Conservation (phyloP, 225 moss, liverwort and hornwort species). For the Physcomitrellopsis africana region DNA sequence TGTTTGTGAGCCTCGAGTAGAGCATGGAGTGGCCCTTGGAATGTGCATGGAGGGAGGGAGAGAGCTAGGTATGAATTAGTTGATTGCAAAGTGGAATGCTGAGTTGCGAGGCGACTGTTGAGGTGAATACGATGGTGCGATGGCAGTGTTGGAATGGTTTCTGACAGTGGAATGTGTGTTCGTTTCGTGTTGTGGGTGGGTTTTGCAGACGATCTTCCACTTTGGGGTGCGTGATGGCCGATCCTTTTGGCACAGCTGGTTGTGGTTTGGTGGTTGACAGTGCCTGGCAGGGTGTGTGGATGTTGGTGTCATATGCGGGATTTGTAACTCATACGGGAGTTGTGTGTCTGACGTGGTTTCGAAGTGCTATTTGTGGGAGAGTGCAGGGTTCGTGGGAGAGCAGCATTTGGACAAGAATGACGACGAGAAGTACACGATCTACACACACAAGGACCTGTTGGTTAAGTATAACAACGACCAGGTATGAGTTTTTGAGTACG, state of each 20-base stretch:
- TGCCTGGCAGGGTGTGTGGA: conserved; percentile 5
- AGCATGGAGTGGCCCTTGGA: too few relatives aligned
- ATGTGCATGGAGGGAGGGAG: too few relatives aligned
- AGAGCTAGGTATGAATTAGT: too few relatives aligned
- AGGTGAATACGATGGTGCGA: neutral
- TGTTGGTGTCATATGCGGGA: conserved; percentile 13
- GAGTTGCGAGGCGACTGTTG: neutral
- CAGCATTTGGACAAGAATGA: conserved; percentile 58
- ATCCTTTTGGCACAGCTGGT: neutral
- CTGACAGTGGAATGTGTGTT: conserved; percentile 25
- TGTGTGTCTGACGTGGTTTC: too few relatives aligned
- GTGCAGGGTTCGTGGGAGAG: conserved; percentile 91
- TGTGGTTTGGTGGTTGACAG: conserved; percentile 3
- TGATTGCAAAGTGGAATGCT: neutral
- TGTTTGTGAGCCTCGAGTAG: too few relatives aligned
- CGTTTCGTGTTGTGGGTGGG: conserved; percentile 15
- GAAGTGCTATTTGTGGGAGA: conserved; percentile 6
- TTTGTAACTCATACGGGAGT: too few relatives aligned
- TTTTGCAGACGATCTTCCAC: conserved; percentile 89
- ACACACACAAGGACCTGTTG: conserved; percentile 72
- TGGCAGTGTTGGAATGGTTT: conserved; percentile 13
- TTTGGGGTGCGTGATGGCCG: conserved; percentile 75
- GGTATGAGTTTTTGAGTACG: conserved; percentile 45
- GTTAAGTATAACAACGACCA: conserved; percentile 88
- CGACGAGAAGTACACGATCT: conserved; percentile 53